Evolutionary conservation across 805 yeast genomes (phyloP), one percentile per base, ranked within the genome.

Genomic region (Schizosaccharomyces cryophilus): DNA sequence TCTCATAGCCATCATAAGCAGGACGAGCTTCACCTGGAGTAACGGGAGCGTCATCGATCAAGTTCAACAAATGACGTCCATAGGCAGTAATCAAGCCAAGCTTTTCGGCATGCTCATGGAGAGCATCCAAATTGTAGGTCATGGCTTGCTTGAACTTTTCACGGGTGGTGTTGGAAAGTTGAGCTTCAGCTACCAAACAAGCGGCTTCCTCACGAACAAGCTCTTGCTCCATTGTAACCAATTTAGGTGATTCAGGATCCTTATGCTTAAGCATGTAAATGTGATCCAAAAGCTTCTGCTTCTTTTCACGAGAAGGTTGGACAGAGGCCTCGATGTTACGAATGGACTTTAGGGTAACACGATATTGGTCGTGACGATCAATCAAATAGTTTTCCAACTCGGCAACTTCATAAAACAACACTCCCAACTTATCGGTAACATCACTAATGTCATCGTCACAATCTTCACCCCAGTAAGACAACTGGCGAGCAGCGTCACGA

Each of bases 1-100:
- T 95, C 73, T 90, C 97, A 74, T 88, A 90, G 67, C 97, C 97
- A 71, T 93, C 97, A 75, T 93, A 90, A 64, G 95, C 93, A 60
- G 95, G 90, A 79, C 97, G 87, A 66, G 95, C 84, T 79, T 90
- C 97, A 78, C 98, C 98, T 65, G 98, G 98, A 67, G 96, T 90
- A 66, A 93, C 96, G 65, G 97, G 95, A 66, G 93, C 76, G 74
- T 90, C 97, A 73, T 90, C 97, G 72, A 90, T 81, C 71, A 90
- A 82, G 79, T 93, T 96, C 71, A 93, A 80, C 67, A 90, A 77
- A 55, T 96, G 96, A 79, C 90, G 90, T 77, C 97, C 97, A 80
- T 93, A 93, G 71, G 96, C 96, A 68, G 97, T 96, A 77, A 90
- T 90, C 68, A 93, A 78, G 61, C 97, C 97, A 67, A 86, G 80